Evolutionary conservation across 805 yeast genomes (phyloP), one percentile per base, ranked within the genome.

Genomic region (Teunomyces funiuensis): DNA sequence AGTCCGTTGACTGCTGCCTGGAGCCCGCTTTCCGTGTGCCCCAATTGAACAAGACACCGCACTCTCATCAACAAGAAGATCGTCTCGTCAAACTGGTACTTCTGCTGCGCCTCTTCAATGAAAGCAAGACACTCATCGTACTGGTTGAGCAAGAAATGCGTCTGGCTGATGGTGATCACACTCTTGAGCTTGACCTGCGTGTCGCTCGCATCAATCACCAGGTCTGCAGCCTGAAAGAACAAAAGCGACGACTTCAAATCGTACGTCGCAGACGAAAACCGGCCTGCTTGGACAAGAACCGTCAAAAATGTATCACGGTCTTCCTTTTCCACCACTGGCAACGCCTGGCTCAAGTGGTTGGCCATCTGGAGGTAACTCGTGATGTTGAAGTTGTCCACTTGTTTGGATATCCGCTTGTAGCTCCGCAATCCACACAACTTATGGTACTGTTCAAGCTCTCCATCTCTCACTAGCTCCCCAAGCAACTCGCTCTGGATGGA

Each of bases 211-310:
- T 42, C 44, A 4, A 64, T 52, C 30, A 68, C 58, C 4, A 45
- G 43, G 28, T 55, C 53, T 0, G 78, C 70, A 1, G 63, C 57
- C 15, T 58, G 55, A 33, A 74, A 69, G 43, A 65, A 73, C n/a
- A 52, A 46, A 23, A 73, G 55, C 0, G 80, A 71, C 30, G 67
- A 53, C 19, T 53, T 56, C 42, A 69, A 62, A 46, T 73, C 77
- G 36, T 66, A 71, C 8, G 71, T 65, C 8, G 69, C 66, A 34
- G 70, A 67, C 1, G 79, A 75, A 42, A 60, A 60, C 38, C 61
- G 59, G 1, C 79, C 79, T 0, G 80, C 77, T 15, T 60, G 58
- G 3, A 67, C 57, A 29, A 76, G 51, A 5, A 73, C 69, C 2
- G 64, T 65, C 11, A 65, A 44, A 40, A 71, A 77, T 0, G 56